Evolutionary conservation across 305 asterid genomes (phyloP), one percentile per base, ranked within the genome.

Genomic region (Fraxinus xanthoxyloides): DNA sequence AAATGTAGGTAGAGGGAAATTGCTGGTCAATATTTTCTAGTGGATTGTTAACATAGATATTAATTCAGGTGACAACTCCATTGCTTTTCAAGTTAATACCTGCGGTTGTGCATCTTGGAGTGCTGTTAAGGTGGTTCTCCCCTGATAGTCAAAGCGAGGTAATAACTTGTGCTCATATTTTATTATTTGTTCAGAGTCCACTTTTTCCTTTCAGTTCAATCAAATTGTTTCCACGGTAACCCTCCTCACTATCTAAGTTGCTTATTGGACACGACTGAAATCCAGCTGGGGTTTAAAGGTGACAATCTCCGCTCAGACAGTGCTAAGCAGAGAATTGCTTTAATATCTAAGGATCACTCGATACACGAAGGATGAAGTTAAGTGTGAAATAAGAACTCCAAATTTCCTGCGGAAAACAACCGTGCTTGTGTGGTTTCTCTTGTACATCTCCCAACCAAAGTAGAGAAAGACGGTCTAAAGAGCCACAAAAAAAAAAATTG

Each of bases 61-160:
- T 30, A 82, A 36, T 89, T 81, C 93, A 97, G 98, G 98, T 97
- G 80, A 97, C 98, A 10, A 97, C 99, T 38, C 98, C 99, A 75
- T 84, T 97, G 88, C 96, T 97, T 84, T 94, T 97, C 94, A 94
- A 97, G 92, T 88, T 97, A 82, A 92, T 97, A 88, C 99, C 99
- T 76, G 98, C 93, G 40, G 97, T 97, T 24, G 92, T 97, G 87
- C 98, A 97, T 87, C 99, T 94, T 70, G 99, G 99, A 7, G 91
- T 97, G 76, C 87, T 97, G 86, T 80, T 97, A 78, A 91, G 97
- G 85, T 97, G 99, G 99, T 97, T 94, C 87, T 77, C 97, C 31
- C 97, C 97, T 26, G 98, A 97, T 80, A 86, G 82, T 82, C 97
- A 86, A 87, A 85, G 75, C 13, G 99, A 97, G 98, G 99, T 97